Base-by-base conservation (phyloP, 2,329 filamentous ascomycete species). In the Mariannaea sp. region DNA sequence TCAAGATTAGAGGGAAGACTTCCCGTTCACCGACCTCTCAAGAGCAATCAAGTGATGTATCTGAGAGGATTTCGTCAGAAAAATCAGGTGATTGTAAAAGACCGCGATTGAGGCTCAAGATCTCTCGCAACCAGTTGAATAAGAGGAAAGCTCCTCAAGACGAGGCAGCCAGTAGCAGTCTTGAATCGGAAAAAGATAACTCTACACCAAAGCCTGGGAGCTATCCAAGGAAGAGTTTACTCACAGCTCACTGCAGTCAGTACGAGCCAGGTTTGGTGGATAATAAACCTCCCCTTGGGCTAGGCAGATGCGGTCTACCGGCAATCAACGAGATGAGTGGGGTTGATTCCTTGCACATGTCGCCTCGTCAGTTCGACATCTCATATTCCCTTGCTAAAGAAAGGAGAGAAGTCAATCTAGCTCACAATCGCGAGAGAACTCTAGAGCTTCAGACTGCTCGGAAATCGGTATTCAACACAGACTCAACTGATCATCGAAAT, bases 301-400 rank as follows among this genome's bases (percentile, higher is more conserved):
- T 40, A 24, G 51, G 30, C 6, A 27, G 48, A 3, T 43, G 49
- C 27, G 49, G 24, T 13, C 22, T 51, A 33, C 53, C 49, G 33
- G 50, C 39, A 13, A 56, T 56, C 36, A 42, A 60, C 22, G 53
- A 58, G 47, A 50, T 41, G 35, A 44, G 39, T 35, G 41, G 30
- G 10, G 33, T 26, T n/a, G 49, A 59, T 13, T 50, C 44, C 29
- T 65, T 63, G 2, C 54, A 58, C 6, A 60, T 60, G 30, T 42
- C 60, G 17, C 71, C 70, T 10, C 68, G 73, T 20, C 71, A 70
- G 33, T 72, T 73, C 47, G 70, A 71, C 36, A 69, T 74, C 46
- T 50, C 64, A 10, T 71, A 70, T 49, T 70, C 70, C 6, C 61
- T 62, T 3, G 64, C 67, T 2, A 51, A 57, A 5, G 42, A 49